Conservation (phyloP, 371 early-diverging fungal species). For the Apophysomyces ossiformis region DNA sequence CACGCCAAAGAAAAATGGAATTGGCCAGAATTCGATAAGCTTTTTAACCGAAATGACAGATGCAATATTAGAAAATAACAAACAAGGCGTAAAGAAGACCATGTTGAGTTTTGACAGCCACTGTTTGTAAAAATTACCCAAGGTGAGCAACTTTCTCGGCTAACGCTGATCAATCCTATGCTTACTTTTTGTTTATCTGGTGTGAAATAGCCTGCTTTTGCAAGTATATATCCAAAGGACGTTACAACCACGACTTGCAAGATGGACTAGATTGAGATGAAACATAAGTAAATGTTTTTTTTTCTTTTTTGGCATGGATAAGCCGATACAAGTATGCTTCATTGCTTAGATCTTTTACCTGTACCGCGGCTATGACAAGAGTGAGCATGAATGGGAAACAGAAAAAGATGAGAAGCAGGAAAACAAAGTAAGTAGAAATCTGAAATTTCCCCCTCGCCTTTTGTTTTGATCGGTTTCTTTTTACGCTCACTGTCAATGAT, state of each 20-base stretch:
- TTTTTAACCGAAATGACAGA: slow-evolving; percentile 63
- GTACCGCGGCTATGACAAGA: slow-evolving; percentile 11
- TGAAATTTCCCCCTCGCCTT: background rate
- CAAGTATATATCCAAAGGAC: slow-evolving; percentile 49
- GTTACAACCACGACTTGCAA: slow-evolving; percentile 57
- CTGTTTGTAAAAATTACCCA: slow-evolving; percentile 34
- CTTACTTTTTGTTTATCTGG: slow-evolving; percentile 57
- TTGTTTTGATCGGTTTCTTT: too few relatives aligned
- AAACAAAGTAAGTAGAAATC: background rate
- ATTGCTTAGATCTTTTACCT: background rate
- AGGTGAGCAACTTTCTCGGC: background rate
- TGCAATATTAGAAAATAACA: slow-evolving; percentile 76
- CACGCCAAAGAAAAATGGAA: slow-evolving; percentile 64
- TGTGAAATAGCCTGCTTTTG: slow-evolving; percentile 50
- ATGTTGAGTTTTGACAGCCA: slow-evolving; percentile 72
- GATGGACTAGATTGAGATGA: slow-evolving; percentile 44
- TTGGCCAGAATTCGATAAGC: slow-evolving; percentile 72
- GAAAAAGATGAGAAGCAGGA: background rate
- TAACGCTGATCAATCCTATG: background rate
- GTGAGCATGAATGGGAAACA: slow-evolving; percentile 3
- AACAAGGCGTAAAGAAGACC: slow-evolving; percentile 77
- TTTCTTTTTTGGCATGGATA: background rate
- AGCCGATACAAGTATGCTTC: background rate
- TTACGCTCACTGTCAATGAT: background rate
- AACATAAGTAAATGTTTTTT: background rate